phyloP scores from a whole-genome alignment of 148 eudicot species.

The Spergularia marina region DNA sequence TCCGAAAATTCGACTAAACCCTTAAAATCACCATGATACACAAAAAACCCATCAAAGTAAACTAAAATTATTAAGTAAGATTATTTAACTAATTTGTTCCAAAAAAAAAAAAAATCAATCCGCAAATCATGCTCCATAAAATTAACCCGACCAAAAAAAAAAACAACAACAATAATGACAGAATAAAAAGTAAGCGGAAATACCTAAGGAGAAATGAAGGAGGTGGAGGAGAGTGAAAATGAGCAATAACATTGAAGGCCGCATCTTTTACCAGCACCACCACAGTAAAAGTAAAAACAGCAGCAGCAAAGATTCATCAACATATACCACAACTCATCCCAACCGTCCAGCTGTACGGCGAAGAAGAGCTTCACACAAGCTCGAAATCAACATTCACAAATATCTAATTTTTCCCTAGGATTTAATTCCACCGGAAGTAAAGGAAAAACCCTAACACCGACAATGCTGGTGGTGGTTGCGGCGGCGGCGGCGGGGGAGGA shows the following conservation, averaged over 20 bases:
- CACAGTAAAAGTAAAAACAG: not conserved
- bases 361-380: not conserved
- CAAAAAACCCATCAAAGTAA: too few relatives aligned
- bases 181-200: not conserved
- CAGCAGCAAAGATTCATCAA: not conserved
- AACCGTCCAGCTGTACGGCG: not conserved
- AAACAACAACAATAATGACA: not conserved
- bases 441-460: slow-evolving; percentile 14
- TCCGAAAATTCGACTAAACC: not conserved
- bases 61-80: too few relatives aligned
- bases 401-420: not conserved
- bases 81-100: too few relatives aligned
- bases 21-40: not conserved
- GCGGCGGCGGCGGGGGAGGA: not conserved
- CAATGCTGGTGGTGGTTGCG: slow-evolving; percentile 4
- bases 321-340: not conserved
- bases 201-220: slow-evolving; percentile 15
- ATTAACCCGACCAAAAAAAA: not conserved
- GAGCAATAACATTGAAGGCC: slow-evolving; percentile 19
- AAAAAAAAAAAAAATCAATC: too few relatives aligned
- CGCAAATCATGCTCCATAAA: not conserved
- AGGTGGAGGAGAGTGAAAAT: slow-evolving; percentile 5
- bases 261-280: slow-evolving; percentile 20
- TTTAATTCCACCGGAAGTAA: not conserved
- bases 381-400: not conserved